Conservation (phyloP, 306 rosid species). For the Pueraria montana region DNA sequence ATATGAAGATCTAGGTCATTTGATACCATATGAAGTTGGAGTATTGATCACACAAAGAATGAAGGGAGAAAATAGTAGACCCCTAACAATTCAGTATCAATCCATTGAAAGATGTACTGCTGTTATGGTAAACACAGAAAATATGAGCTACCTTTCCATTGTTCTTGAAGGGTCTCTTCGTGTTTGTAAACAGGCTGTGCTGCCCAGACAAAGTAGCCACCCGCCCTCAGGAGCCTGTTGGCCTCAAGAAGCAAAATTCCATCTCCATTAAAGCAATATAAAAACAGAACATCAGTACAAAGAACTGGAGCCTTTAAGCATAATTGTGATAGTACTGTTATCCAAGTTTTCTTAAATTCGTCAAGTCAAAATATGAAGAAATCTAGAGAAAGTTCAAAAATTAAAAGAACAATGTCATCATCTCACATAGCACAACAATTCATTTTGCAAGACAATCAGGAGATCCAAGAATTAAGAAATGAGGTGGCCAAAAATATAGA, state of each 20-base stretch:
- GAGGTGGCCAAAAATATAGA: background rate
- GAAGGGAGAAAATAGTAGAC: background rate
- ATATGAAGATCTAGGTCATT: constrained; percentile 30
- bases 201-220: constrained; percentile 95
- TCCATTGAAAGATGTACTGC: constrained; percentile 23
- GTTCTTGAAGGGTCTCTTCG: constrained; percentile 72
- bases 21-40: constrained; percentile 20
- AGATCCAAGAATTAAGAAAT: background rate
- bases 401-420: background rate
- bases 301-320: constrained; percentile 29
- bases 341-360: background rate
- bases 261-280: constrained; percentile 62
- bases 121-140: constrained; percentile 24
- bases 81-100: constrained; percentile 15
- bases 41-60: constrained; percentile 4
- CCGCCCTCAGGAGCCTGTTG: constrained; percentile 86
- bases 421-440: constrained; percentile 31
- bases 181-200: constrained; percentile 90
- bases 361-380: constrained; percentile 2
- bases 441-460: background rate
- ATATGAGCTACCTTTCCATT: constrained; percentile 82
- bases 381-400: background rate
- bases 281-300: constrained; percentile 49
- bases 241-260: constrained; percentile 94
- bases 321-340: constrained; percentile 22